A percentile compares a stretch with the other conserved stretches of the same genome.
Conservation (phyloP, 2,329 filamentous ascomycete species). For the Huntiella decipiens region DNA sequence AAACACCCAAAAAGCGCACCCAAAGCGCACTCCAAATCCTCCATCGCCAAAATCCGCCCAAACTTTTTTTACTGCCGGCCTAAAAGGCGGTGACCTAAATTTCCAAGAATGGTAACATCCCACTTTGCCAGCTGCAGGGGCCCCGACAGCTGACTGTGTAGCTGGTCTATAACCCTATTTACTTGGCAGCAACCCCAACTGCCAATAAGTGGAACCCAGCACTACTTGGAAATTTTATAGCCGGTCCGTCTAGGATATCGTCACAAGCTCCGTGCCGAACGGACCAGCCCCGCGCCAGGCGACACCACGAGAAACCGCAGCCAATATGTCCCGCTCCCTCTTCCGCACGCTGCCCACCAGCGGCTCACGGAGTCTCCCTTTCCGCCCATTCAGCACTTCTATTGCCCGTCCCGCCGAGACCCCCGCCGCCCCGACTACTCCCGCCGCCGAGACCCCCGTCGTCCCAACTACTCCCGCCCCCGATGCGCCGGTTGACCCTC, state of each 20-base stretch:
- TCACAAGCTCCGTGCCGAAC: not conserved
- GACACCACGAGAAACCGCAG: not conserved
- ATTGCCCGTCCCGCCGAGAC: slow-evolving; percentile 13
- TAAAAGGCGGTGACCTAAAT: no score
- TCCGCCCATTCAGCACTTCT: slow-evolving; percentile 20
- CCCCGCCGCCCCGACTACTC: not conserved
- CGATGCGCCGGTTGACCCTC: slow-evolving; percentile 17
- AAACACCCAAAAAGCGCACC: not conserved
- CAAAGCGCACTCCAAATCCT: not conserved
- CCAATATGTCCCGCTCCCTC: slow-evolving; percentile 39
- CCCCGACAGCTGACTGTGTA: no score
- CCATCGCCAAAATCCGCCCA: not conserved
- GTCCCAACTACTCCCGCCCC: slow-evolving; percentile 8
- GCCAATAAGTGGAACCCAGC: no score
- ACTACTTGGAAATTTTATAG: not conserved
- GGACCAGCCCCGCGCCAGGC: not conserved
- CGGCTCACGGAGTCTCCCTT: slow-evolving; percentile 17
- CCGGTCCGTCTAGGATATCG: not conserved
- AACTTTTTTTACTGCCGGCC: not conserved
- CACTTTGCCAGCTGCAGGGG: no score
- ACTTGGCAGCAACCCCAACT: no score
- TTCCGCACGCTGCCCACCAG: slow-evolving; percentile 17
- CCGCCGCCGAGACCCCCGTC: slow-evolving; percentile 6
- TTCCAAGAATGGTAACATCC: no score
- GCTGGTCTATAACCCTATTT: no score